Evolutionary conservation across 2,329 filamentous ascomycete species (phyloP).

Genomic region (Ophiognomonia clavigignenti-juglandacearum): DNA sequence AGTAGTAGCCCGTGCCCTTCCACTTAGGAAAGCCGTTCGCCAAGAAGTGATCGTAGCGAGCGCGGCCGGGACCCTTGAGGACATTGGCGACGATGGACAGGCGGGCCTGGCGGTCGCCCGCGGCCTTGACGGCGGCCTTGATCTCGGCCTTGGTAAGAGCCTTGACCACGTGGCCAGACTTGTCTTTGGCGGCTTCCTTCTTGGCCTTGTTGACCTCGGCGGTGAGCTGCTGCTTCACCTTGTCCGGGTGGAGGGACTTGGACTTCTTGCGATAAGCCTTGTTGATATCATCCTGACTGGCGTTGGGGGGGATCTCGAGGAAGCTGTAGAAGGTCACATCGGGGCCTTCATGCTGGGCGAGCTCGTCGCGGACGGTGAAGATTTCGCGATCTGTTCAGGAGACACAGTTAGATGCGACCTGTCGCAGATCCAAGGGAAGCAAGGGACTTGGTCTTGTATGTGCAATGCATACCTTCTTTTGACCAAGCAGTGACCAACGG

Average conservation of each 20-base stretch:
- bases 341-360: conserved; percentile 67
- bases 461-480: conserved; percentile 75
- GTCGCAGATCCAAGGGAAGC: too few species aligned
- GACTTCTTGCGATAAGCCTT: conserved; percentile 92
- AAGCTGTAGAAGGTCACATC: conserved; percentile 93
- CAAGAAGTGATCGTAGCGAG: conserved; percentile 93
- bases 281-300: conserved; percentile 81
- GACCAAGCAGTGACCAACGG: conserved; percentile 72
- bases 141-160: conserved; percentile 70
- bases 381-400: conserved; percentile 79
- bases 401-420: conserved; percentile 1
- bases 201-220: conserved; percentile 58
- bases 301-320: conserved; percentile 68
- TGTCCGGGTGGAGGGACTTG: conserved; percentile 84
- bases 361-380: conserved; percentile 89
- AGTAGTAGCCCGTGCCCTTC: conserved; percentile 99
- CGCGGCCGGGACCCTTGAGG: conserved; percentile 72
- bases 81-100: conserved; percentile 82
- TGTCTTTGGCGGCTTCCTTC: conserved; percentile 42
- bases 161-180: conserved; percentile 63
- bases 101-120: conserved; percentile 76
- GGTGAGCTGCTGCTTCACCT: conserved; percentile 80
- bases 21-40: conserved; percentile 89
- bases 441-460: too few species aligned
- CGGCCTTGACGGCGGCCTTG: conserved; percentile 72